phyloP scores from a whole-genome alignment of 1,284 basidiomycete genomes.

The Laetiporus sulphureus region DNA sequence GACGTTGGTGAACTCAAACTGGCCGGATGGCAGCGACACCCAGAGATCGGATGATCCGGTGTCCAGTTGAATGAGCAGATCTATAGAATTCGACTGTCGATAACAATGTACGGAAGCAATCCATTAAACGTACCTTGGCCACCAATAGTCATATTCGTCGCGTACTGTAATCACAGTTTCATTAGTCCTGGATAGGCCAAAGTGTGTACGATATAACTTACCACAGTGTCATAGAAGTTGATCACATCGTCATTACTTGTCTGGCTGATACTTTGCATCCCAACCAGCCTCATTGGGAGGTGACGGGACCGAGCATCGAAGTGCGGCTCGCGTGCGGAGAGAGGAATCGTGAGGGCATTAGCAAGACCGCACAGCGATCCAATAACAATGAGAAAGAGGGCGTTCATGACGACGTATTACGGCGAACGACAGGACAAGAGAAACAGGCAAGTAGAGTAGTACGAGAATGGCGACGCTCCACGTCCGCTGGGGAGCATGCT shows the following conservation, averaged over 20 bases:
- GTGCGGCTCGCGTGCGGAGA: slow-evolving; percentile 4
- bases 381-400: slow-evolving; percentile 15
- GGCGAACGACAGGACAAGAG: no score
- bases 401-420: slow-evolving; percentile 21
- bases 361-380: slow-evolving; percentile 24
- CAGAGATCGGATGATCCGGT: slow-evolving; percentile 22
- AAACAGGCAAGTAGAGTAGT: no score
- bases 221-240: slow-evolving; percentile 19
- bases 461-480: no score
- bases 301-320: slow-evolving; percentile 2
- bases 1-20: slow-evolving; percentile 14
- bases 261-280: no score
- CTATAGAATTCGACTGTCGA: background rate
- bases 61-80: slow-evolving; percentile 20
- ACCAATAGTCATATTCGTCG: slow-evolving; percentile 20
- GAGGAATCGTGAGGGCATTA: slow-evolving; percentile 16
- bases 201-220: slow-evolving; percentile 8
- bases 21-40: slow-evolving; percentile 9
- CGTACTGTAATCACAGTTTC: slow-evolving; percentile 13
- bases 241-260: slow-evolving; percentile 15
- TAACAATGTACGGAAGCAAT: background rate
- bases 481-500: no score
- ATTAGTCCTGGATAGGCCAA: background rate
- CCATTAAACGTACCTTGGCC: slow-evolving; percentile 10
- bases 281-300: slow-evolving; percentile 5